These are phyloP conservation scores for Testicularia cyperi DNA, from an alignment of 1,284 basidiomycete genomes.

Conservation along the genomic window DNA sequence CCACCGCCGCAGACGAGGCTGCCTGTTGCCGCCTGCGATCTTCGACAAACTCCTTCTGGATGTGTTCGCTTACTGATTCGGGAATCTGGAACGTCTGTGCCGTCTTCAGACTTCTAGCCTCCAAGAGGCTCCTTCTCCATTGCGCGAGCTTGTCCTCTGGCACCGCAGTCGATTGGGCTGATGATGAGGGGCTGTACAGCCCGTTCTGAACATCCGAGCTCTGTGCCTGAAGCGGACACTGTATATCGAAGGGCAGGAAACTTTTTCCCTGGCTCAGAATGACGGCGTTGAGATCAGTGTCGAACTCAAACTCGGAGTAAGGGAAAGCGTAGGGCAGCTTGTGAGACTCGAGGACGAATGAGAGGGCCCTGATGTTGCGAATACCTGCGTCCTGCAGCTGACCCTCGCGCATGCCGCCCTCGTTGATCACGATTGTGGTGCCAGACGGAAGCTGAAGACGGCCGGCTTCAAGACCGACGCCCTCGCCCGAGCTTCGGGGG, in stretches of 20 bases:
- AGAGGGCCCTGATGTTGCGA: slow-evolving; percentile 70
- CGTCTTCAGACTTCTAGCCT: slow-evolving; percentile 17
- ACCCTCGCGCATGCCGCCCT: slow-evolving; percentile 71
- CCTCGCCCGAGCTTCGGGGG: slow-evolving; percentile 67
- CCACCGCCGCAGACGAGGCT: too few species aligned
- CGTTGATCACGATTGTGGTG: slow-evolving; percentile 70
- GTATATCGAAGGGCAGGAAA: slow-evolving; percentile 57
- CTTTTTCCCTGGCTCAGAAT: slow-evolving; percentile 69
- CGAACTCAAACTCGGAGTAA: slow-evolving; percentile 73
- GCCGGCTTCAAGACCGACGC: slow-evolving; percentile 75
- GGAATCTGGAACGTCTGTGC: slow-evolving; percentile 45
- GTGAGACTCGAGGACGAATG: slow-evolving; percentile 71
- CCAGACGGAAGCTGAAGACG: slow-evolving; percentile 72
- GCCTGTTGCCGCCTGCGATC: slow-evolving; percentile 21
- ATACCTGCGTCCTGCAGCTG: slow-evolving; percentile 71
- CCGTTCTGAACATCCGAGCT: background rate
- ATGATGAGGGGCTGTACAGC: slow-evolving; percentile 1
- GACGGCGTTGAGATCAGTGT: slow-evolving; percentile 72
- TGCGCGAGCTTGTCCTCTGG: slow-evolving; percentile 8
- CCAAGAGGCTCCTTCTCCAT: slow-evolving; percentile 25
- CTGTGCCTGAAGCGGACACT: slow-evolving; percentile 20
- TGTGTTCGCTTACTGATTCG: slow-evolving; percentile 44
- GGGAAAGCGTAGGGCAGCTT: slow-evolving; percentile 78
- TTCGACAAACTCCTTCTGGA: slow-evolving; percentile 53
- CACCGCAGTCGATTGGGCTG: background rate